Conservation (phyloP, 148 eudicot genomes). For the Chenopodium quinoa region DNA sequence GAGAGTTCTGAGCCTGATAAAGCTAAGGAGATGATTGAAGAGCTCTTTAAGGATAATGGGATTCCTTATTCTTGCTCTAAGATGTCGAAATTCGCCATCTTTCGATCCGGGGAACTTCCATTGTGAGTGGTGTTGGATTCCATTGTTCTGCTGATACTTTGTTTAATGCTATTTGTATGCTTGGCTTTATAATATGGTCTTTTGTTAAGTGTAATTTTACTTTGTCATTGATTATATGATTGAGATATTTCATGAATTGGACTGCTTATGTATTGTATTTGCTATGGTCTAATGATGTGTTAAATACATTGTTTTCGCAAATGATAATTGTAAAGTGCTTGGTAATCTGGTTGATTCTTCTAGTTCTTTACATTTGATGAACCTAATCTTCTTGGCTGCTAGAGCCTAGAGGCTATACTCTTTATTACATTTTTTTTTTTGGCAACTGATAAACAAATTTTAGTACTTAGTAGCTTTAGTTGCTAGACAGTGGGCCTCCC, state of each 20-base stretch:
- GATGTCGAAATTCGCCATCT: conserved; percentile 74
- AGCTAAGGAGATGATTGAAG: conserved; percentile 63
- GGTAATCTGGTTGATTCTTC: too few species aligned
- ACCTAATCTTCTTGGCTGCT: too few species aligned
- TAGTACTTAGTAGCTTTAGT: too few species aligned
- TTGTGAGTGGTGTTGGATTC: conserved; percentile 36
- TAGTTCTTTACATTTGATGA: too few species aligned
- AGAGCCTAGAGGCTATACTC: too few species aligned
- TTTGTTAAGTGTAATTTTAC: background rate
- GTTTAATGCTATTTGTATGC: conserved; percentile 6
- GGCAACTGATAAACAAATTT: too few species aligned
- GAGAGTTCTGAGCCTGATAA: conserved; percentile 80
- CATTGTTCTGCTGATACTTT: background rate
- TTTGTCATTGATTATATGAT: background rate
- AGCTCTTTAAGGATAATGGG: conserved; percentile 59
- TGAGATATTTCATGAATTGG: conserved; percentile 1
- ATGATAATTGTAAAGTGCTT: too few species aligned
- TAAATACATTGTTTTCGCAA: background rate
- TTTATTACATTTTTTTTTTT: too few species aligned
- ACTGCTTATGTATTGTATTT: background rate
- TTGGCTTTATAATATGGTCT: background rate
- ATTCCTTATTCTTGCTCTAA: conserved; percentile 58
- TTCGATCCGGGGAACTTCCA: conserved; percentile 60
- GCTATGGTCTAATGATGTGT: background rate
- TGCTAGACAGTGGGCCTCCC: too few species aligned